Base-by-base conservation (phyloP, 495 filamentous ascomycete genomes). In the Penicillium argentinense region DNA sequence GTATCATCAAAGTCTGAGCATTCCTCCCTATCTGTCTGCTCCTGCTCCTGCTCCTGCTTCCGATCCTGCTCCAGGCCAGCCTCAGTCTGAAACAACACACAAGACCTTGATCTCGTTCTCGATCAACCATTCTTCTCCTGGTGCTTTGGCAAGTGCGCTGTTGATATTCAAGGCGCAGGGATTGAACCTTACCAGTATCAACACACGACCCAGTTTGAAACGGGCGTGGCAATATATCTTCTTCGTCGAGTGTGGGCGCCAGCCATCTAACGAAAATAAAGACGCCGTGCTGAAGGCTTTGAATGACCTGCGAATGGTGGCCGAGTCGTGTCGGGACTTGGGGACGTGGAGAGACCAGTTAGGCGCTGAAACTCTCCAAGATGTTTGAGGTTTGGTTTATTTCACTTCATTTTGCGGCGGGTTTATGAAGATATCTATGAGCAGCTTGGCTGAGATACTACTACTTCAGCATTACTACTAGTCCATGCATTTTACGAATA, bases 181-280 rank as follows among this genome's bases (percentile, higher is more conserved):
- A 0, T 64, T 97, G 33, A 97, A 97, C 62, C 71, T 98, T 26
- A 96, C 92, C 11, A 91, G 86, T 63, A 96, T 97, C 62, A 89
- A 86, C 51, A 87, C 87, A 46, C 68, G 95, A 52, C 93, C 93
- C 11, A 92, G 86, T 56, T 74, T 87, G 50, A 71, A 78, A 32
- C 67, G 69, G 42, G 79, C 85, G 22, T 97, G 95, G 85, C 83
- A 92, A 60, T 98, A 98, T 69, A 78, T 96, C 19, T 97, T 97
- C 68, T 86, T 98, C 65, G 85, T 96, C 16, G 93, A 97, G 72
- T 89, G 95, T 61, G 78, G 87, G 61, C 83, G 84, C 4, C 49
- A 51, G 12, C 52, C 50, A 3, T 56, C 59, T 4, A 50, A 47
- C 21, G 54, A 56, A 36, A 57, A 62, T 30, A 47, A 59, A 37